phyloP scores from a whole-genome alignment of 768 basidiomycete species.

The Boletus sp. region DNA sequence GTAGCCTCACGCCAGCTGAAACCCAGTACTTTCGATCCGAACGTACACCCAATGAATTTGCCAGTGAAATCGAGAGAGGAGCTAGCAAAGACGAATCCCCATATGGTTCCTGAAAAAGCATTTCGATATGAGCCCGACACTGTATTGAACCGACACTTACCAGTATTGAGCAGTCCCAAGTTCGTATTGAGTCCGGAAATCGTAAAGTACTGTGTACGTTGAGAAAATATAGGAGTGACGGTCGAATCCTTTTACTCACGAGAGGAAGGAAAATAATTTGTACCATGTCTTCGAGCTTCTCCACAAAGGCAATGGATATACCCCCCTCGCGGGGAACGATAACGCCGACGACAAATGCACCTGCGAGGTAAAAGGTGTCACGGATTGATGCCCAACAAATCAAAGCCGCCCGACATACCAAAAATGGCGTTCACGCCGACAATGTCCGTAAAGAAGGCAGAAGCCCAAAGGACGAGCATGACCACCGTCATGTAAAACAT shows the following conservation, averaged over 20 bases:
- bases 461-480: slow-evolving; percentile 78
- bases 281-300: slow-evolving; percentile 95
- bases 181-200: slow-evolving; percentile 92
- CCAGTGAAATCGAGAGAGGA: slow-evolving; percentile 76
- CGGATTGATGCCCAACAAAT: background rate
- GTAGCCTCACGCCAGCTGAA: slow-evolving; percentile 81
- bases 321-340: slow-evolving; percentile 88
- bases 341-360: slow-evolving; percentile 79
- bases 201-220: slow-evolving; percentile 76
- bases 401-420: slow-evolving; percentile 40
- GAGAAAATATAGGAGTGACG: background rate
- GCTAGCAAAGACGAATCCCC: slow-evolving; percentile 86
- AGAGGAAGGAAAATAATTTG: slow-evolving; percentile 86
- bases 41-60: slow-evolving; percentile 83
- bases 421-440: slow-evolving; percentile 96
- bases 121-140: too few relatives aligned
- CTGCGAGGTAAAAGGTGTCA: slow-evolving; percentile 31
- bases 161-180: slow-evolving; percentile 78
- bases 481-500: slow-evolving; percentile 87
- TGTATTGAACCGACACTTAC: slow-evolving; percentile 30
- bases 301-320: slow-evolving; percentile 79
- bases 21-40: slow-evolving; percentile 64
- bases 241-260: slow-evolving; percentile 41
- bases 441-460: slow-evolving; percentile 90
- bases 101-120: slow-evolving; percentile 56